phyloP scores from a whole-genome alignment of 495 filamentous ascomycete species.

The Hypoxylon trugodes region DNA sequence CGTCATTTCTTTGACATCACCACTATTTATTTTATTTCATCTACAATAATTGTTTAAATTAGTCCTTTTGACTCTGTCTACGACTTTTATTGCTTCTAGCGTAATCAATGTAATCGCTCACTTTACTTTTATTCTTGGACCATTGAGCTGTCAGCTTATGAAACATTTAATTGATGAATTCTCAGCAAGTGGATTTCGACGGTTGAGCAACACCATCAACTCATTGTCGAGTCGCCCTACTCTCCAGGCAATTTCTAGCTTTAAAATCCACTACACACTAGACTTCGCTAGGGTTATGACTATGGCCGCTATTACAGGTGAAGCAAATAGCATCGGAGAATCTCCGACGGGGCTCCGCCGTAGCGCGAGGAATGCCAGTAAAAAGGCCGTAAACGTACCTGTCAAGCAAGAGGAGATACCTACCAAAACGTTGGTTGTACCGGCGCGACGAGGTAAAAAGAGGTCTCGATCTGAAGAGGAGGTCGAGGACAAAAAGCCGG shows the following conservation, averaged over 20 bases:
- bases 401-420: constrained; percentile 15
- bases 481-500: constrained; percentile 4
- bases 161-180: too few relatives aligned
- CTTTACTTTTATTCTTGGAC: too few relatives aligned
- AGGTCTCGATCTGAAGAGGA: constrained; percentile 10
- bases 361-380: constrained; percentile 22
- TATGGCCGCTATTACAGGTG: not conserved
- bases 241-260: not conserved
- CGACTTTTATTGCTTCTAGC: not conserved
- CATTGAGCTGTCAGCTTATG: too few relatives aligned
- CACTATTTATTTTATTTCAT: constrained; percentile 1
- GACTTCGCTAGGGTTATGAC: constrained; percentile 16
- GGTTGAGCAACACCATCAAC: too few relatives aligned
- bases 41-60: too few relatives aligned
- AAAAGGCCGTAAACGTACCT: constrained; percentile 5
- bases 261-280: not conserved
- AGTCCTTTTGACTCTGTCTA: not conserved
- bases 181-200: too few relatives aligned
- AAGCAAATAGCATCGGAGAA: constrained; percentile 1
- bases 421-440: not conserved
- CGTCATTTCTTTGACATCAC: constrained; percentile 19
- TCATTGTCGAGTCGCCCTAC: too few relatives aligned
- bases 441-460: constrained; percentile 8
- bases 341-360: constrained; percentile 19
- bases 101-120: too few relatives aligned